phyloP scores from a whole-genome alignment of 345 rosid species.

The Geranium rotundifolium region DNA sequence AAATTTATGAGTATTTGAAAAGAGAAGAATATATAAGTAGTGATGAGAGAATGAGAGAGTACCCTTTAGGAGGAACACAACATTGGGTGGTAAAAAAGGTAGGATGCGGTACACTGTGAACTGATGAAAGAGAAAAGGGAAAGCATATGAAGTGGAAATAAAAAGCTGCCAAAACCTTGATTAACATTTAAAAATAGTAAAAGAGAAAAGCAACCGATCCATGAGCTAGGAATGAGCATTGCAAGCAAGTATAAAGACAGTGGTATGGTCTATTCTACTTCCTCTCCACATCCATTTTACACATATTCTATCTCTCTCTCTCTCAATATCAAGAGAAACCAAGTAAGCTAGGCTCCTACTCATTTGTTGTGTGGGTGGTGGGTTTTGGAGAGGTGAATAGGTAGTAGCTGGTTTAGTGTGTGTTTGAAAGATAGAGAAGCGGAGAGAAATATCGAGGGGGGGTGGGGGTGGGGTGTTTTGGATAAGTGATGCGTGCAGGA shows the following conservation, averaged over 20 bases:
- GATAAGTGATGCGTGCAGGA: constrained; percentile 89
- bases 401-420: not conserved
- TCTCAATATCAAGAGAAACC: too few species aligned
- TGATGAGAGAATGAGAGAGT: constrained; percentile 1
- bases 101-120: constrained; percentile 9
- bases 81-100: constrained; percentile 8
- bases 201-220: too few species aligned
- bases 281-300: constrained; percentile 23
- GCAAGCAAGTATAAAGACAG: constrained; percentile 34
- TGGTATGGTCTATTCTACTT: constrained; percentile 19
- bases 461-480: constrained; percentile 41
- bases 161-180: constrained; percentile 15
- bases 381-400: too few species aligned
- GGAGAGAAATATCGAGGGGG: constrained; percentile 11
- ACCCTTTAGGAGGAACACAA: not conserved
- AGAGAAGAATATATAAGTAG: too few species aligned
- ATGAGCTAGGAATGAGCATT: constrained; percentile 5
- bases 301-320: constrained; percentile 9
- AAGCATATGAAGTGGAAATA: constrained; percentile 21
- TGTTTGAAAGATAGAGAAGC: not conserved
- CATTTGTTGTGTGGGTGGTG: not conserved
- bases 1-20: too few species aligned
- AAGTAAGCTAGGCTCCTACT: not conserved
- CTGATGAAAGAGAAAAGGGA: constrained; percentile 10
- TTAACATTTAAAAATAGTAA: constrained; percentile 1